A percentile compares a stretch with the other conserved stretches of the same genome.
These are phyloP conservation scores for Saccharomycopsis guyanensis DNA, from an alignment of 805 yeast genomes.

Conservation along the genomic window DNA sequence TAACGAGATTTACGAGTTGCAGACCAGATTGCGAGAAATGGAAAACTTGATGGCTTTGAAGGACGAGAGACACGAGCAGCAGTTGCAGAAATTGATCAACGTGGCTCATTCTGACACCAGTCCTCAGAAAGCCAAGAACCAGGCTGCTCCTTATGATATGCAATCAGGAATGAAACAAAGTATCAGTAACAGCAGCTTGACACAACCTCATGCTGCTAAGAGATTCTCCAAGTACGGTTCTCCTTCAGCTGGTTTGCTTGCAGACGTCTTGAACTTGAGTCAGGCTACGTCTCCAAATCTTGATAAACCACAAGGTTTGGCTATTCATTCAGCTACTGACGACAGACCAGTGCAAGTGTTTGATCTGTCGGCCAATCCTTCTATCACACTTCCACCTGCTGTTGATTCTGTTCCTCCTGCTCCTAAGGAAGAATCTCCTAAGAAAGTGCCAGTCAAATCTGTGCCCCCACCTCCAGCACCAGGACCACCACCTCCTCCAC, in stretches of 20 bases:
- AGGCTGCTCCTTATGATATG: background rate
- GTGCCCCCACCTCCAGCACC: slow-evolving; percentile 25
- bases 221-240: slow-evolving; percentile 16
- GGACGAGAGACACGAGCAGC: slow-evolving; percentile 25
- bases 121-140: background rate
- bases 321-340: slow-evolving; percentile 6
- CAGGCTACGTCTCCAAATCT: slow-evolving; percentile 6
- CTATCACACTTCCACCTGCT: no score
- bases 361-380: no score
- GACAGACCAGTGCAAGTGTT: slow-evolving; percentile 24
- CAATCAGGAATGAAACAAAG: background rate
- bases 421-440: slow-evolving; percentile 26
- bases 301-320: slow-evolving; percentile 2
- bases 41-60: slow-evolving; percentile 35
- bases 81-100: slow-evolving; percentile 13
- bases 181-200: background rate
- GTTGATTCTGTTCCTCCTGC: slow-evolving; percentile 23
- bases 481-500: slow-evolving; percentile 28
- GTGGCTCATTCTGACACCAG: slow-evolving; percentile 6
- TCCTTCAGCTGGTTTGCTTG: slow-evolving; percentile 19
- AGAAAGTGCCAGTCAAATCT: slow-evolving; percentile 20
- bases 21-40: slow-evolving; percentile 53
- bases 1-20: slow-evolving; percentile 52
- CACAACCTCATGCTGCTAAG: slow-evolving; percentile 3
- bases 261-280: slow-evolving; percentile 16